Conservation (phyloP, 495 filamentous ascomycete species). For the Neurospora sp. region DNA sequence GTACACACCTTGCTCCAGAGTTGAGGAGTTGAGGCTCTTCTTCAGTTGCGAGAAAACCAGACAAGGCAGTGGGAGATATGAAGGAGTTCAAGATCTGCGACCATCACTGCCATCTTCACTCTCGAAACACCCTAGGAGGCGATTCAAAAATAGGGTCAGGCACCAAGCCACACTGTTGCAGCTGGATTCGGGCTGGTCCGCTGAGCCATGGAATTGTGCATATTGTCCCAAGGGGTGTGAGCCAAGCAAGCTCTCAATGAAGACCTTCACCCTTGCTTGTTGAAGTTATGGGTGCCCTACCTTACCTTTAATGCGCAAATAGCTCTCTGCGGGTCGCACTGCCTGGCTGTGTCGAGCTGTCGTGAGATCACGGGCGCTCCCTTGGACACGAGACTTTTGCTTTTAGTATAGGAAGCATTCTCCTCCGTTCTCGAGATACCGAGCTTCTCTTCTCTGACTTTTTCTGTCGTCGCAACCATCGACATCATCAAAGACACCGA, state of each 20-base stretch:
- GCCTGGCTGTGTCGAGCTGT: not conserved
- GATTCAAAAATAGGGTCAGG: not conserved
- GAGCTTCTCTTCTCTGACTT: not conserved
- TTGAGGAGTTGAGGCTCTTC: not conserved
- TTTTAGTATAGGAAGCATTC: not conserved
- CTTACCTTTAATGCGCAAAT: not conserved
- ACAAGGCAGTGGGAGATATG: not conserved
- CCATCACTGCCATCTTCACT: not conserved
- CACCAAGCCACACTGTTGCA: not conserved
- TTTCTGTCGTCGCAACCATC: not conserved
- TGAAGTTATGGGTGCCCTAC: not conserved
- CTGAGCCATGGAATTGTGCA: slow-evolving; percentile 63
- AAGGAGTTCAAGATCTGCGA: not conserved
- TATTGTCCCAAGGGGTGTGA: not conserved
- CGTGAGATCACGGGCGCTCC: not conserved
- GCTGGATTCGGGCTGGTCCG: not conserved
- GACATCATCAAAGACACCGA: not conserved
- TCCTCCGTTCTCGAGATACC: not conserved
- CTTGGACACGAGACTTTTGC: not conserved
- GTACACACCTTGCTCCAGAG: not conserved
- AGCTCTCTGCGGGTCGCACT: not conserved
- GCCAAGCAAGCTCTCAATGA: not conserved
- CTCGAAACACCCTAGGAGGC: not conserved
- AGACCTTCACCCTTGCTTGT: not conserved
- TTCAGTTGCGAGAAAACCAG: not conserved